phyloP scores from a whole-genome alignment of 148 eudicot genomes.

The Dianthus caryophyllus region DNA sequence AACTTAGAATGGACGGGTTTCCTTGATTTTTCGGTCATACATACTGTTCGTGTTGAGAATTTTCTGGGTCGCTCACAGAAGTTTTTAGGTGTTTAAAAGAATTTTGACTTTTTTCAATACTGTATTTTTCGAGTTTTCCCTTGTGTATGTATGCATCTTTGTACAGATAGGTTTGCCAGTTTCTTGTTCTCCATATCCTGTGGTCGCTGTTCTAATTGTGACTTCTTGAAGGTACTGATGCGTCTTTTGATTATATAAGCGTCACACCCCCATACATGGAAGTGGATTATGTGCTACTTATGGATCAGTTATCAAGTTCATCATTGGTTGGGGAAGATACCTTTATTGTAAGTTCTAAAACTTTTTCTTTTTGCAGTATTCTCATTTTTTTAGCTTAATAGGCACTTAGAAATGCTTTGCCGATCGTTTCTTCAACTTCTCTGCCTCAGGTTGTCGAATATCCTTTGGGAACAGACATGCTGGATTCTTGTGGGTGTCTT shows the following conservation, averaged over 20 bases:
- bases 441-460: conserved; percentile 72
- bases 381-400: conserved; percentile 1
- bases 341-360: conserved; percentile 57
- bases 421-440: conserved; percentile 6
- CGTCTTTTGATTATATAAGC: conserved; percentile 75
- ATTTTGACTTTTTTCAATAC: not conserved
- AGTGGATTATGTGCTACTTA: conserved; percentile 75
- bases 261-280: conserved; percentile 86
- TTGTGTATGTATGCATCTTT: conserved; percentile 4
- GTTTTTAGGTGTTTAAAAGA: conserved; percentile 39
- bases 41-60: conserved; percentile 65
- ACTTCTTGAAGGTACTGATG: conserved; percentile 52
- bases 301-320: conserved; percentile 72
- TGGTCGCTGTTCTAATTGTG: not conserved
- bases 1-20: conserved; percentile 81
- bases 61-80: conserved; percentile 63
- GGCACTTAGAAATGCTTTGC: not conserved
- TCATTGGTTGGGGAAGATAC: conserved; percentile 70
- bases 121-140: not conserved
- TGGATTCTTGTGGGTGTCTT: conserved; percentile 74
- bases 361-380: not conserved
- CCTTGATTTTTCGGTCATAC: conserved; percentile 71
- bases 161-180: not conserved
- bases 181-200: not conserved
- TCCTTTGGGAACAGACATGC: conserved; percentile 71